Base-by-base conservation (phyloP, 169 alveolate species). In the Theileria annulata region DNA sequence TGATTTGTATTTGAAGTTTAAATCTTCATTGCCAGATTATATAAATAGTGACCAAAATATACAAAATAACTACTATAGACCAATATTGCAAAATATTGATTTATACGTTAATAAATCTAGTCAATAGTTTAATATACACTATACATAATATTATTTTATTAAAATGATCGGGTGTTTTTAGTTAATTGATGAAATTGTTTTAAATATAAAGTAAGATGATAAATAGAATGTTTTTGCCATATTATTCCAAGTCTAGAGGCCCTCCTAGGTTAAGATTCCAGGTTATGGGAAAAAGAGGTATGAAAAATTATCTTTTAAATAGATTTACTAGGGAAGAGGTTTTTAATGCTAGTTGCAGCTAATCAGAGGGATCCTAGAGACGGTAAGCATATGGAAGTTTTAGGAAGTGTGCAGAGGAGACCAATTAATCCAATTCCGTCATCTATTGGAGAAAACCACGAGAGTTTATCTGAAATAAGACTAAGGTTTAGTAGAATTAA, bases 321-420 rank as follows among this genome's bases (percentile, higher is more conserved):
- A 4, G 9, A 30, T 47, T 33, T 58, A 8, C 13, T 56, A 71
- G 94, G 95, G 2, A 64, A 80, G 9, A 75, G 94, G 21, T 93
- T 92, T 78, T 87, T 74, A 79, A 88, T 90, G 85, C 64, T 93
- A 64, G 96, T 93, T 8, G 96, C 92, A 23, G 95, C 95, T 15
- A 93, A 93, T 56, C 96, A 92, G 71, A 76, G 95, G 59, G 96
- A 93, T 75, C 95, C 95, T 30, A 85, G 95, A 60, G 92, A 93
- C 75, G 96, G 96, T 33, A 93, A 93, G 77, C 96, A 93, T 76
- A 93, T 93, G 93, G 96, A 93, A 75, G 96, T 89, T 23, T 83
- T 91, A 25, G 94, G 93, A 23, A 85, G 92, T 58, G 72, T 87
- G 31, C 92, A 85, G 62, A 79, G 88, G 58, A 67, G 79, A 42